These are phyloP conservation scores for Pharus latifolius DNA, from an alignment of 176 grass and related monocot genomes.

Conservation along the genomic window DNA sequence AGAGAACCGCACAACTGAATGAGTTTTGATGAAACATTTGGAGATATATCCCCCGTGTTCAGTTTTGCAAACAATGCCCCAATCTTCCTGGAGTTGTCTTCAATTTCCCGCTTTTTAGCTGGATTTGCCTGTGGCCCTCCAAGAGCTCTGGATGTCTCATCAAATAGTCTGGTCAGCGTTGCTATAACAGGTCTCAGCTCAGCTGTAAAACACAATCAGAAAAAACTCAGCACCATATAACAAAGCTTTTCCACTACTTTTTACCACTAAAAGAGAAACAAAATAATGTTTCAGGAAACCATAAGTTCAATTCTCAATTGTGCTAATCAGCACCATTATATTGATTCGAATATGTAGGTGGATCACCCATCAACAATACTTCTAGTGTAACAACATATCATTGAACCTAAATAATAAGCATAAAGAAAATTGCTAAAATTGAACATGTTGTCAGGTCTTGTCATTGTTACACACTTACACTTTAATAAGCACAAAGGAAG, in stretches of 20 bases:
- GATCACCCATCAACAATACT: too few relatives aligned
- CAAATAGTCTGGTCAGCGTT: conserved; percentile 71
- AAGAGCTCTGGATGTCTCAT: conserved; percentile 79
- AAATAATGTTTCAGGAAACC: background rate
- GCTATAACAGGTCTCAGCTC: conserved; percentile 72
- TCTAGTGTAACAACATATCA: too few relatives aligned
- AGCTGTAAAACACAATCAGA: conserved; percentile 43
- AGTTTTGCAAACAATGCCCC: conserved; percentile 81
- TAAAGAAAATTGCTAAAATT: background rate
- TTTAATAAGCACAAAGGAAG: background rate
- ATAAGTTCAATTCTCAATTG: background rate
- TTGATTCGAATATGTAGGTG: too few relatives aligned
- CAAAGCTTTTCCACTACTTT: too few relatives aligned
- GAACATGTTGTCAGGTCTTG: background rate
- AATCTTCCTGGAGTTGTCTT: conserved; percentile 95
- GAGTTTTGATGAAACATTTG: conserved; percentile 81
- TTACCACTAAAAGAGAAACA: background rate
- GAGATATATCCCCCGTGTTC: conserved; percentile 86
- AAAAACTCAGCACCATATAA: background rate
- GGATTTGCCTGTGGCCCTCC: conserved; percentile 62
- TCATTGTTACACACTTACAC: background rate
- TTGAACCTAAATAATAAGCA: background rate
- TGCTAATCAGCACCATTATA: background rate
- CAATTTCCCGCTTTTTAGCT: conserved; percentile 81
- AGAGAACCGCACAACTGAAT: conserved; percentile 72